These are phyloP conservation scores for Plasmodium knowlesi DNA, from an alignment of 169 alveolate genomes.

Conservation along the genomic window DNA sequence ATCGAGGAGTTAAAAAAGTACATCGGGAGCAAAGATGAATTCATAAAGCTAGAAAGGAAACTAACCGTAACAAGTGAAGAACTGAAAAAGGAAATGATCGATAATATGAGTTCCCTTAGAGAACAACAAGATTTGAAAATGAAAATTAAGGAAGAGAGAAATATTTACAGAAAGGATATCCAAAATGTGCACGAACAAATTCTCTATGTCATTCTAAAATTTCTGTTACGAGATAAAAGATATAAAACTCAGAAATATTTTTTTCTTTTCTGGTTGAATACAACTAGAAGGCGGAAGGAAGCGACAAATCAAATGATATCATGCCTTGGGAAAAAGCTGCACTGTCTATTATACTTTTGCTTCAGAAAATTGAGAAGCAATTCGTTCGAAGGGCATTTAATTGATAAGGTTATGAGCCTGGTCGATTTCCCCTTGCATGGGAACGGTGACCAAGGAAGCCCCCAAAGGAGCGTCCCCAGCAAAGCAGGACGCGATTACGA, in stretches of 20 bases:
- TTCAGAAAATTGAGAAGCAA: constrained; percentile 38
- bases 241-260: constrained; percentile 14
- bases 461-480: neutral
- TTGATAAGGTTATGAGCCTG: constrained; percentile 17
- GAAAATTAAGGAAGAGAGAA: constrained; percentile 64
- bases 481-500: neutral
- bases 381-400: constrained; percentile 22
- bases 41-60: constrained; percentile 41
- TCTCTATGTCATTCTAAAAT: constrained; percentile 31
- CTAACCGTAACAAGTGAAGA: constrained; percentile 66
- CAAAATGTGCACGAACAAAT: constrained; percentile 21
- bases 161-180: constrained; percentile 52
- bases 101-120: constrained; percentile 60
- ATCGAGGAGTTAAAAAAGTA: constrained; percentile 55
- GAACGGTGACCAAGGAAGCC: neutral
- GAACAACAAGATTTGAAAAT: constrained; percentile 60
- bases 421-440: neutral
- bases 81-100: constrained; percentile 58
- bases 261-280: constrained; percentile 41
- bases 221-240: constrained; percentile 31
- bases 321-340: constrained; percentile 16
- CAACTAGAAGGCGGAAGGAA: constrained; percentile 15
- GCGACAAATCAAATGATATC: constrained; percentile 30
- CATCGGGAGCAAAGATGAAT: constrained; percentile 54
- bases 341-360: constrained; percentile 31